Conservation (phyloP, 129 eudicot species). For the Calendula officinalis region DNA sequence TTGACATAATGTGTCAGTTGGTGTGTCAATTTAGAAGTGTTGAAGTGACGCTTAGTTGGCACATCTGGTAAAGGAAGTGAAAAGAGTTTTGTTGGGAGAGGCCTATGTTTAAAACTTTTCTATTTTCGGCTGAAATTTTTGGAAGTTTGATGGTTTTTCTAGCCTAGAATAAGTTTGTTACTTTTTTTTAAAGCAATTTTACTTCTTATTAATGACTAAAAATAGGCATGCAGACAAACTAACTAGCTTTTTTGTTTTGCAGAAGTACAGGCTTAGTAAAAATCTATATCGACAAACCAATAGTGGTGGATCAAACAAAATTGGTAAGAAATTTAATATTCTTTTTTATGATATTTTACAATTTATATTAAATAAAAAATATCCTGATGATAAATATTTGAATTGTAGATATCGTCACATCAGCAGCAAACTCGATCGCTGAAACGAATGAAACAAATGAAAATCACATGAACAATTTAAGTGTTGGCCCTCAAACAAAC, state of each 20-base stretch:
- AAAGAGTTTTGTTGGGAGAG: no score
- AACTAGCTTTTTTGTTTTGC: constrained; percentile 32
- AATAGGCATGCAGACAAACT: constrained; percentile 27
- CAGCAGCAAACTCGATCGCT: constrained; percentile 38
- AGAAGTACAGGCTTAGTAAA: constrained; percentile 98
- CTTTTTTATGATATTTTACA: constrained; percentile 7
- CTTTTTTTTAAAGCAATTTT: neutral
- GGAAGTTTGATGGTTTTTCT: constrained; percentile 1
- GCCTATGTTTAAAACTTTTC: no score
- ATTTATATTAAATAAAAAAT: neutral
- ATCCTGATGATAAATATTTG: constrained; percentile 17
- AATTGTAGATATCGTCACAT: constrained; percentile 37
- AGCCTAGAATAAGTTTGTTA: neutral
- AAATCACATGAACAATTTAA: constrained; percentile 44
- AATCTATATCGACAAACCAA: constrained; percentile 77
- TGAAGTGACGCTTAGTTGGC: no score
- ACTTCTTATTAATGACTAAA: neutral
- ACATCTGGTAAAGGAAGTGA: no score
- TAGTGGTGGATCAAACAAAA: constrained; percentile 51
- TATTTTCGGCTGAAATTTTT: neutral
- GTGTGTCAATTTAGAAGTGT: neutral
- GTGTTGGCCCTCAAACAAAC: constrained; percentile 52
- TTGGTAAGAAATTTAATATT: constrained; percentile 46
- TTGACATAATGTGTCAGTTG: neutral
- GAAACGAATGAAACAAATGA: constrained; percentile 56